Evolutionary conservation across 495 filamentous ascomycete species (phyloP), one percentile per base, ranked within the genome.

Genomic region (Filosporella fistucella): DNA sequence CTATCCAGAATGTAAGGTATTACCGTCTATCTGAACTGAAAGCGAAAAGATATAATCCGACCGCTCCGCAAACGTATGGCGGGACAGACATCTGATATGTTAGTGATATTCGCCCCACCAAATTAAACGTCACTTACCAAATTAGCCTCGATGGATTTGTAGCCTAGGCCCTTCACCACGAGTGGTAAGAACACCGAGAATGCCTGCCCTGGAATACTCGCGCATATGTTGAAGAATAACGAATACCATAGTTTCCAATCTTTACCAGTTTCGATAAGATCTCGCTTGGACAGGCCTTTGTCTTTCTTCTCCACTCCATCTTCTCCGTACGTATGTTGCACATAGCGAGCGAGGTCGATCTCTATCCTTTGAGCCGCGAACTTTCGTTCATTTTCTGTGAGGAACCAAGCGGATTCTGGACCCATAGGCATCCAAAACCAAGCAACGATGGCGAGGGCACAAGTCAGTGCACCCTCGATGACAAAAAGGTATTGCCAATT

Each of bases 401-500:
- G 60, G 57, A 80, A 82, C 79, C 79, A 82, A 0, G 78, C 75
- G 2, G 61, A 67, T 1, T 67, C 66, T 0, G 70, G 71, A 1
- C 67, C 70, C 4, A 63, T 61, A 1, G 78, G 72, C 0, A 82
- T 61, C 73, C 73, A 77, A 39, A 72, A 57, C 45, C 69, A 73
- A 5, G 72, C 68, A 1, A 65, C 41, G 4, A 72, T 41, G 0
- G 77, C 78, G 21, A 75, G 40, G 3, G 66, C 13, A 13, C 76
- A 65, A 4, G 76, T 82, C 8, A 68, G 46, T 2, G 51, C 50
- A 4, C 75, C 78, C 57, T 82, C 76, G 24, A 80, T 63, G 45
- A 81, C 50, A 53, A 82, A 82, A 3, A 82, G 65, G 14, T 76
- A 63, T 57, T 81, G 73, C 70, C 80, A 81, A 47, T 64, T 68